Base-by-base conservation (phyloP, 495 filamentous ascomycete genomes). In the Penicillium antarcticum region DNA sequence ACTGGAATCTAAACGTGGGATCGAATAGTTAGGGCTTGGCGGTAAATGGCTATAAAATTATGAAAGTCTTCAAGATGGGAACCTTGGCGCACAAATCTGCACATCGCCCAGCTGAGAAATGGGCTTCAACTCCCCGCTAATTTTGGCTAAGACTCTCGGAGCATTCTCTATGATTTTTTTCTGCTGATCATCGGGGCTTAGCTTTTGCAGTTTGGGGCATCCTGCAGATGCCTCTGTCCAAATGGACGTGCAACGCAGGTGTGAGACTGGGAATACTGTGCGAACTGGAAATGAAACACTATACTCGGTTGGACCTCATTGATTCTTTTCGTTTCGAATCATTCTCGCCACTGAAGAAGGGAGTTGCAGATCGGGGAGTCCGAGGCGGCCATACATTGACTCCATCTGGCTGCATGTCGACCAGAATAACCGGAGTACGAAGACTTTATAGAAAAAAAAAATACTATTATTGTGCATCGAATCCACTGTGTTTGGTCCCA, bases 161-260 rank as follows among this genome's bases (percentile, higher is more conserved):
- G 12, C 6, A 2, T 33, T 42, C 33, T 40, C 11, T 49, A 10
- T 21, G 21, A 23, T 33, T 13, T n/a, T 34, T 19, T 19, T 18
- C n/a, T 13, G n/a, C 14, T 45, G 61, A 64, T 65, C 53, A 55
- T 54, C 38, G 62, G 62, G 62, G 62, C 62, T 65, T 62, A 62
- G 62, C 59, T 56, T 52, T 62, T 62, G 60, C 62, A 62, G 60
- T 65, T 65, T 65, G 50, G 56, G 53, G 62, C 59, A 62, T 55
- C 56, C 36, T 65, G 62, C 62, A 65, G 53, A 51, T 52, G 37
- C 26, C 52, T 55, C 51, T 45, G 54, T 43, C 57, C 56, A 53
- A 58, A 66, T 61, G 62, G 55, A 61, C 44, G 56, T 61, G 57
- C 62, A 66, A 66, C 62, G 55, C 46, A 40, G n/a, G 41, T 35